Evolutionary conservation across 305 asterid species (phyloP), one percentile per base, ranked within the genome.

Genomic region (Fraxinus ornus): DNA sequence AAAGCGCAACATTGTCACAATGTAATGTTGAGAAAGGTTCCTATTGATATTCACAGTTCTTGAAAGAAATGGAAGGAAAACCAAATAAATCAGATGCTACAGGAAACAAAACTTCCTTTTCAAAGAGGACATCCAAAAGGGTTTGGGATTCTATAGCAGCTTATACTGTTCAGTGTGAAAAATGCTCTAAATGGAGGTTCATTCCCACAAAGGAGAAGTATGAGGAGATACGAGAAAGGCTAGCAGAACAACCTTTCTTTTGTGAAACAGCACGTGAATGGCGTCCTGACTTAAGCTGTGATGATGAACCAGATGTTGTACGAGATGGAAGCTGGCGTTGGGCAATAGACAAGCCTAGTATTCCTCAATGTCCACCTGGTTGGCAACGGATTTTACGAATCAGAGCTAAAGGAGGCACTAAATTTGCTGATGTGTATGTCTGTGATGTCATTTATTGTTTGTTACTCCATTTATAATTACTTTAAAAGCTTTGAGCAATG

Each of bases 321-420:
- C 96, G 90, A 88, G 98, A 94, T 87, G 93, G 93, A 36, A 89
- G 92, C 68, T 88, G 97, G 90, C 91, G 90, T 81, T 95, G 99
- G 99, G 98, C 98, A 8, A 95, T 95, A 68, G 98, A 94, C 85
- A 91, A 88, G 73, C 97, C 97, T 32, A 91, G 85, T 82, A 94
- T 95, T 83, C 84, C 95, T 83, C 92, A 83, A 80, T 94, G 97
- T 7, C 99, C 98, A 76, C 87, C 89, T 28, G 97, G 98, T 21
- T 95, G 98, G 95, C 88, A 95, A 83, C 88, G 97, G 36, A 90
- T 92, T 83, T 85, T 94, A 78, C 89, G 91, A 84, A 86, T 95
- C 83, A 93, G 97, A 86, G 90, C 89, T 60, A 95, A 90, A 90
- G 97, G 99, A 81, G 85, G 98, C 94, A 86, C 90, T 84, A 93